Evolutionary conservation across 2,329 filamentous ascomycete genomes (phyloP), one percentile per base, ranked within the genome.

Genomic region (Pyrenophora teres): DNA sequence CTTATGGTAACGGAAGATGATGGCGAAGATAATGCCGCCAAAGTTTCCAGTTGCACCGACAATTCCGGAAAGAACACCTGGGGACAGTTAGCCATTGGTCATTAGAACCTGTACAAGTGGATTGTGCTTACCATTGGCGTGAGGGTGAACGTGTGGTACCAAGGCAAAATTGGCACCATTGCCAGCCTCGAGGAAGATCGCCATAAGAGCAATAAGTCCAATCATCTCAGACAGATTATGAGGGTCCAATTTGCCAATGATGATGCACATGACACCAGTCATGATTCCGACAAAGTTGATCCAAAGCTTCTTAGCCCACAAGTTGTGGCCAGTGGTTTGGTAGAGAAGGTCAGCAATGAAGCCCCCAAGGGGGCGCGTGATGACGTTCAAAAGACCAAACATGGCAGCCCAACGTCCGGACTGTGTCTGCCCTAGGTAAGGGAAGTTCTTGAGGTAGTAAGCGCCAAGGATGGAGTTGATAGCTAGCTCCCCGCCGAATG

Each of bases 111-210:
- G 13, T 13, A 18, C 5, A 10, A 23, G 18, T 6, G 6, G 19
- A 23, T 16, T 15, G 12, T 19, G 13, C 73, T 66, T 76, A 72
- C 90, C 92, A 72, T 96, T 96, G 54, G 90, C 89, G 54, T 81
- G 82, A 1, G 90, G 90, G 73, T 92, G 88, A 1, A 96, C 87
- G 69, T 96, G 92, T 3, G 92, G 91, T 19, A 96, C 87, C 5
- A 96, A 81, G 0, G 90, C 85, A 73, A 94, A 96, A 76, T 90
- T 94, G 35, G 90, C 86, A 0, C 92, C 92, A 69, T 96, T 96
- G 36, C 86, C 87, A 2, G 88, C 90, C 71, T 95, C 90, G 37
- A 92, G 76, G 77, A 96, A 96, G 69, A 96, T 81, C 1, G 89
- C 90, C 76, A 92, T 82, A 8, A 90, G 82, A 1, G 87, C 86